Evolutionary conservation across 2,329 filamentous ascomycete species (phyloP), one percentile per base, ranked within the genome.

Genomic region (Microdochium bolleyi): DNA sequence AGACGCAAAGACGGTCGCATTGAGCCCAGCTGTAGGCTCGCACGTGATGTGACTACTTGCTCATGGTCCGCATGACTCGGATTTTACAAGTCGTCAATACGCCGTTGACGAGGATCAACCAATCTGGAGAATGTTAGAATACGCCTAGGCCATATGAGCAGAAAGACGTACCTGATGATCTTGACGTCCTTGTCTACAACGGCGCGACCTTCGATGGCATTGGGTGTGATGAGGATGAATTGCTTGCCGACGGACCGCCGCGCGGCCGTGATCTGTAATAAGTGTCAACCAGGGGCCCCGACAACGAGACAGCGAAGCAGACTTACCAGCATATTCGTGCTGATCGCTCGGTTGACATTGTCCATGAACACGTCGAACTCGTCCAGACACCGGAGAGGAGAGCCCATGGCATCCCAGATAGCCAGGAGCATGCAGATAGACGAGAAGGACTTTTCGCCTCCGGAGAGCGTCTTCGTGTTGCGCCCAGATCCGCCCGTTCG

Each of bases 331-430:
- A 99, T 90, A 57, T 88, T 88, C 61, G 95, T 96, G 65, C 89
- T 95, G 60, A 95, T 88, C 53, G 88, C 89, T 55, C 94, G 84
- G 69, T 99, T 99, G 54, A 97, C 89, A 60, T 87, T 90, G 70
- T 99, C 94, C 94, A 99, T 99, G 76, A 96, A 99, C 30, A 99
- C 94, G 67, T 99, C 94, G 65, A 97, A 99, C 70, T 99, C 94
- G 70, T 99, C 94, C 52, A 99, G 77, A 64, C 94, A 99, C 52
- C 94, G 84, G 55, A 99, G 87, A 0, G 92, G 92, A 19, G 91
- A 95, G 11, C 94, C 92, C 87, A 99, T 99, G 27, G 94, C 92
- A 66, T 99, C 94, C 94, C 94, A 99, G 19, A 99, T 86, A 2
- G 91, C 84, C 30, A 99, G 78, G 52, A 99, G 74, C 61, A 99